Conservation (phyloP, 768 basidiomycete genomes). For the Boletales sp. region DNA sequence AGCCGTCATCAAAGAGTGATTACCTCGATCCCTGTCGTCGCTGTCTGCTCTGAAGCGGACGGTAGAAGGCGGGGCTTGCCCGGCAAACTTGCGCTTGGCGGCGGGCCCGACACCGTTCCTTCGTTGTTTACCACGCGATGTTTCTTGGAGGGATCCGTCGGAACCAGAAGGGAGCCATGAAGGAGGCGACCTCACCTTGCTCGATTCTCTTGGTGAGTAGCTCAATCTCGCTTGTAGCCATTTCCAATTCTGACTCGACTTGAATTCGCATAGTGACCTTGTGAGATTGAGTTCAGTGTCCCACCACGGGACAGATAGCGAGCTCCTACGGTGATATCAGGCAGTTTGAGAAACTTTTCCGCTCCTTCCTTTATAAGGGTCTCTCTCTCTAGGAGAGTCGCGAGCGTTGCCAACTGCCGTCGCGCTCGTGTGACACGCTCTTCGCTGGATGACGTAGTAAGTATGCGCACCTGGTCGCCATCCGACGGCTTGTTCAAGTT, state of each 20-base stretch:
- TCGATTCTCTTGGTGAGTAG: conserved; percentile 52
- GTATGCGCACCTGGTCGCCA: conserved; percentile 26
- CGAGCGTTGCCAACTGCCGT: conserved; percentile 61
- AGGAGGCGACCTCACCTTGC: conserved; percentile 32
- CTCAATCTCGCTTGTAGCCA: conserved; percentile 71
- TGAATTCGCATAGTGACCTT: conserved; percentile 65
- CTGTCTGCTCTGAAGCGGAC: conserved; percentile 30
- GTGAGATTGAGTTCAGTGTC: conserved; percentile 6
- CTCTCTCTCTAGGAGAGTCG: conserved; percentile 68
- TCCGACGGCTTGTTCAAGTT: conserved; percentile 17
- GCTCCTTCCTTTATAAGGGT: conserved; percentile 88
- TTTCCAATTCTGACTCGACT: conserved; percentile 75
- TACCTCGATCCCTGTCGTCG: conserved; percentile 36
- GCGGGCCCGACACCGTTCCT: conserved; percentile 23
- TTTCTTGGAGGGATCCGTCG: conserved; percentile 15
- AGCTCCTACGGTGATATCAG: conserved; percentile 40
- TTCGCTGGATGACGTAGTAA: background rate
- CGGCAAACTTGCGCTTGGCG: conserved; percentile 32
- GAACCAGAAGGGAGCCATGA: background rate
- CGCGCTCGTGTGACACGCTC: conserved; percentile 8
- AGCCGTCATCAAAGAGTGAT: background rate
- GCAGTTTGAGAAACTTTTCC: conserved; percentile 79
- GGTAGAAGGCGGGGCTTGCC: conserved; percentile 28
- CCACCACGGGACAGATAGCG: conserved; percentile 3
- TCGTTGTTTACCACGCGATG: conserved; percentile 29